These are phyloP conservation scores for Acacia confusa DNA, from an alignment of 306 rosid genomes.

Conservation along the genomic window DNA sequence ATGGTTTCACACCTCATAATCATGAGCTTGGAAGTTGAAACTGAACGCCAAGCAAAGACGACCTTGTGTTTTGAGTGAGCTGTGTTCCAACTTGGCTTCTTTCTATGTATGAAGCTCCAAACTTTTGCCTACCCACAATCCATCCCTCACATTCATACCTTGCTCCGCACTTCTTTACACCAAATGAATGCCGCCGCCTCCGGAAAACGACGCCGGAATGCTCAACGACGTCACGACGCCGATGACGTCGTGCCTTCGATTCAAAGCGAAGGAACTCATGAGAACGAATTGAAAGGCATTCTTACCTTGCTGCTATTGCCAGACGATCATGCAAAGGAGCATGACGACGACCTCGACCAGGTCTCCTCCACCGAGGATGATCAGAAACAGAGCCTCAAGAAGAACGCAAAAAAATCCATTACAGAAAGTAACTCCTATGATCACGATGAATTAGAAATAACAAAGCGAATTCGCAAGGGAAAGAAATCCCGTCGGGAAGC, in stretches of 20 bases:
- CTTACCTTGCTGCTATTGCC: conserved; percentile 50
- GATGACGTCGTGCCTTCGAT: conserved; percentile 22
- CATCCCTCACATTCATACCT: conserved; percentile 35
- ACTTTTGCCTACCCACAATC: conserved; percentile 45
- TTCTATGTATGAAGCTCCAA: conserved; percentile 46
- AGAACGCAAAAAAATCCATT: conserved; percentile 54
- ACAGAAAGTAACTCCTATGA: conserved; percentile 44
- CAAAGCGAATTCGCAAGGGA: conserved; percentile 42
- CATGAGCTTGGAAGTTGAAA: neutral
- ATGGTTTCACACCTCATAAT: neutral
- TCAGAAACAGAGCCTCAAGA: conserved; percentile 41
- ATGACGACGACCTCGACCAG: conserved; percentile 35
- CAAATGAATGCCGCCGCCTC: conserved; percentile 30
- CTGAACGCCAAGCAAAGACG: neutral
- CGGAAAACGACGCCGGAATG: conserved; percentile 37
- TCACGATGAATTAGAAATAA: conserved; percentile 53
- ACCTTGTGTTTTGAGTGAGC: neutral
- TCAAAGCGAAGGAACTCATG: conserved; percentile 30
- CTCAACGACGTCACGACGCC: conserved; percentile 6
- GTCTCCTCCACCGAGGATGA: conserved; percentile 49
- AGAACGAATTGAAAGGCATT: conserved; percentile 52
- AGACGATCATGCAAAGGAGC: conserved; percentile 60
- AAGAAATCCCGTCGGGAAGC: conserved; percentile 49
- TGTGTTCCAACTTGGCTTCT: neutral
- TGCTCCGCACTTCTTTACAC: conserved; percentile 37